Conservation (phyloP, 768 basidiomycete genomes). For the Tulasnella sp. region DNA sequence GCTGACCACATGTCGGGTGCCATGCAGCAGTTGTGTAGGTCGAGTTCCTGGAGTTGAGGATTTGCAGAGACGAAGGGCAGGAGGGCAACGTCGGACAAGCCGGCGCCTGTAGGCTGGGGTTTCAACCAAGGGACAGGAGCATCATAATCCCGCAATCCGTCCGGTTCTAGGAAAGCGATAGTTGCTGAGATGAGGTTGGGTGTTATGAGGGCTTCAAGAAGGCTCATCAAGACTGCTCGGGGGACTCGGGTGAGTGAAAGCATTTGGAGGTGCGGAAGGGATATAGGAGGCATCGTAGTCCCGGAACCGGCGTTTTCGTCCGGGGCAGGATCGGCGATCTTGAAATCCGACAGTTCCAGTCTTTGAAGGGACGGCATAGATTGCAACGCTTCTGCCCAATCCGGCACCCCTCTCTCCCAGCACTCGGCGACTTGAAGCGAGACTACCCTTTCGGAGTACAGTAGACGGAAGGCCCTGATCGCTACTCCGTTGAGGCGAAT, state of each 20-base stretch:
- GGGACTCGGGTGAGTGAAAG: background rate
- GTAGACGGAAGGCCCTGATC: background rate
- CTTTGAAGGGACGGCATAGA: background rate
- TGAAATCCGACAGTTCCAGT: background rate
- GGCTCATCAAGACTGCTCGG: background rate
- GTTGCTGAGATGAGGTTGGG: background rate
- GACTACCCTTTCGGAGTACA: background rate
- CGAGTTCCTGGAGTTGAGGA: background rate
- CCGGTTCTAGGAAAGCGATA: background rate
- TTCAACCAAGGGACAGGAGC: background rate
- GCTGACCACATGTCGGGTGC: background rate
- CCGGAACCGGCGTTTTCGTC: background rate
- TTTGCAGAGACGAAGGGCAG: background rate
- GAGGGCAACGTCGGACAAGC: background rate
- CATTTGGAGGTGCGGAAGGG: background rate
- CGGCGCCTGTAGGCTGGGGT: background rate
- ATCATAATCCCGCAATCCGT: background rate
- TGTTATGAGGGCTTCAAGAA: background rate
- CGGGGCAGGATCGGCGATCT: background rate
- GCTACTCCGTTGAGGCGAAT: background rate
- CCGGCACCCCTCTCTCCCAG: background rate
- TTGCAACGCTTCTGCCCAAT: background rate
- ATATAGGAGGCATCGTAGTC: background rate
- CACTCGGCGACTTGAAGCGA: background rate
- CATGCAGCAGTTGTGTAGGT: background rate